phyloP scores from a whole-genome alignment of 352 stramenopile species.

The Elongisporangium anandrum region DNA sequence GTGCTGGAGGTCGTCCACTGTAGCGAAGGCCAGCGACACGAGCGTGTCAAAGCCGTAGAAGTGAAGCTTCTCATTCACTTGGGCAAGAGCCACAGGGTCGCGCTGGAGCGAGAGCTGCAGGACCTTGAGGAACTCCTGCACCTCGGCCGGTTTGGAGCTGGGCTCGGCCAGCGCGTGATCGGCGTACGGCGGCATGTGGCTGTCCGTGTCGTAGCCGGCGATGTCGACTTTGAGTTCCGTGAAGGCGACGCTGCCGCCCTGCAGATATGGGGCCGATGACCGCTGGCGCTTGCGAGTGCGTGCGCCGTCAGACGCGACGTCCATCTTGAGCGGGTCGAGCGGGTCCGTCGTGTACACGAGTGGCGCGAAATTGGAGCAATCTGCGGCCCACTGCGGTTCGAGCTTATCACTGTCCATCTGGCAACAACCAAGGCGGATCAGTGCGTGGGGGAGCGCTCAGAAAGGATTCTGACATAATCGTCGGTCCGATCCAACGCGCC shows the following conservation, averaged over 20 bases:
- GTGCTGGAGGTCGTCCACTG: slow-evolving; percentile 37
- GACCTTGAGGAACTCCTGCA: slow-evolving; percentile 44
- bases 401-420: neutral
- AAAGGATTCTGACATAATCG: neutral
- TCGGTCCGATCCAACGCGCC: neutral
- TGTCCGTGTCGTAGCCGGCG: slow-evolving; percentile 37
- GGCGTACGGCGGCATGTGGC: slow-evolving; percentile 10
- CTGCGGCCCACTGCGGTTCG: neutral
- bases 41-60: slow-evolving; percentile 63
- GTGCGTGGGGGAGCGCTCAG: neutral
- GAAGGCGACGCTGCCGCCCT: slow-evolving; percentile 15
- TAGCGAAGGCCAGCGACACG: slow-evolving; percentile 45
- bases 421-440: neutral
- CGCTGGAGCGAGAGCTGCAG: slow-evolving; percentile 34
- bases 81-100: slow-evolving; percentile 23
- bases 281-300: slow-evolving; percentile 24
- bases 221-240: slow-evolving; percentile 66
- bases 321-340: slow-evolving; percentile 21
- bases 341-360: slow-evolving; percentile 20
- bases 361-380: slow-evolving; percentile 4
- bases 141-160: slow-evolving; percentile 23
- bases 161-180: slow-evolving; percentile 9
- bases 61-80: slow-evolving; percentile 30
- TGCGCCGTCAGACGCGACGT: slow-evolving; percentile 19
- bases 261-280: slow-evolving; percentile 9